phyloP scores from a whole-genome alignment of 148 eudicot genomes.

The Fagopyrum tataricum region DNA sequence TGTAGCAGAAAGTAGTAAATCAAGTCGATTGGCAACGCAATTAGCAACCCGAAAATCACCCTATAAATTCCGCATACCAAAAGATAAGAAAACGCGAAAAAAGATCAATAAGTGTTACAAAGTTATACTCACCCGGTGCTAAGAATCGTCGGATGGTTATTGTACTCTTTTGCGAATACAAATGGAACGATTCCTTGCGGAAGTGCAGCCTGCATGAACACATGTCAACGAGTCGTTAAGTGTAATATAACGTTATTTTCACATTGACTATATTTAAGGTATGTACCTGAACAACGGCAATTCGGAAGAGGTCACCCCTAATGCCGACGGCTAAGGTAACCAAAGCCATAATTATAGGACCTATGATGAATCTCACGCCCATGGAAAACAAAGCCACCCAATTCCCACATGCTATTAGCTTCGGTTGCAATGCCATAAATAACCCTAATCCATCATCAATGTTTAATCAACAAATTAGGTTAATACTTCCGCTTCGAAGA shows the following conservation, averaged over 20 bases:
- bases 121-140: background rate
- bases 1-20: background rate
- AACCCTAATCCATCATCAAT: conserved; percentile 24
- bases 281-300: conserved; percentile 41
- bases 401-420: conserved; percentile 37
- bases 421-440: conserved; percentile 44
- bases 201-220: background rate
- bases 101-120: background rate
- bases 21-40: conserved; percentile 2
- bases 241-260: background rate
- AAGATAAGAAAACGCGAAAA: background rate
- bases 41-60: background rate
- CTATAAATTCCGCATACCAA: background rate
- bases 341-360: conserved; percentile 40
- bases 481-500: background rate
- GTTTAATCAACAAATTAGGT: background rate
- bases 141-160: conserved; percentile 16
- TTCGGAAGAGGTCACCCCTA: conserved; percentile 30
- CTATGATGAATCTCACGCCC: conserved; percentile 30
- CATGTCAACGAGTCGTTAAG: background rate
- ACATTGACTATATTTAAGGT: too few relatives aligned
- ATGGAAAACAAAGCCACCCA: conserved; percentile 30
- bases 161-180: conserved; percentile 6
- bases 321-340: conserved; percentile 35
- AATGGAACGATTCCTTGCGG: background rate